Percentiles rank a stretch among this genome's conserved stretches.
phyloP scores from a whole-genome alignment of 257 asterid genomes.

The Solanum chaucha region DNA sequence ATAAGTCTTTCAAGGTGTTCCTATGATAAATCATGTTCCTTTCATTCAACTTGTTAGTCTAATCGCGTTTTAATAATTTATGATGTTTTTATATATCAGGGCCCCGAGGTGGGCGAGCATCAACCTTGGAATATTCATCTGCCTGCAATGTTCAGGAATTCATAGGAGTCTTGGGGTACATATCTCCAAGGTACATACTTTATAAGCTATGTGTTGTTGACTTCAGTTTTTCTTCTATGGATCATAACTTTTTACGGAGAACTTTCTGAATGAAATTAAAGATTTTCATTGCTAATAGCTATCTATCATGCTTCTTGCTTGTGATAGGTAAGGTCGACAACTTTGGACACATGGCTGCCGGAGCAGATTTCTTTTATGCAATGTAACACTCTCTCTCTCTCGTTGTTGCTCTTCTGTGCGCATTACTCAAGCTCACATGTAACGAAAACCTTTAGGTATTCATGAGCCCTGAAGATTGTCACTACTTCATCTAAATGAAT shows the following conservation, averaged over 20 bases:
- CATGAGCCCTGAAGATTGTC: neutral
- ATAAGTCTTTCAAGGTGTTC: neutral
- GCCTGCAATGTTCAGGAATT: slow-evolving; percentile 88
- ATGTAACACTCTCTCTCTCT: slow-evolving; percentile 28
- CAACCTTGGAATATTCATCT: slow-evolving; percentile 85
- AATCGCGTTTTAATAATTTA: neutral
- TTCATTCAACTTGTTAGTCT: neutral
- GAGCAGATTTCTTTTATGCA: slow-evolving; percentile 85
- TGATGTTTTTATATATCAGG: slow-evolving; percentile 28
- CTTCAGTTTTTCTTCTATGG: neutral
- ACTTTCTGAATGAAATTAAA: neutral
- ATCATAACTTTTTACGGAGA: neutral
- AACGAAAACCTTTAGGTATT: neutral
- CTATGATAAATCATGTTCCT: neutral
- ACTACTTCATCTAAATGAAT: neutral
- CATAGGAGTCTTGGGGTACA: slow-evolving; percentile 95
- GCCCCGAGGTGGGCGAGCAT: slow-evolving; percentile 95
- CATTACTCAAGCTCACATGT: neutral
- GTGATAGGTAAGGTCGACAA: slow-evolving; percentile 82
- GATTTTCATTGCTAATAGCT: neutral
- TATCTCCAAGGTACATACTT: slow-evolving; percentile 60
- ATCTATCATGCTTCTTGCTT: neutral
- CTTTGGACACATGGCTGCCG: slow-evolving; percentile 95
- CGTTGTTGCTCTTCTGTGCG: neutral
- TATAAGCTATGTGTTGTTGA: neutral